Evolutionary conservation across 2,329 filamentous ascomycete species (phyloP).

Genomic region (Dactylellina cionopaga): DNA sequence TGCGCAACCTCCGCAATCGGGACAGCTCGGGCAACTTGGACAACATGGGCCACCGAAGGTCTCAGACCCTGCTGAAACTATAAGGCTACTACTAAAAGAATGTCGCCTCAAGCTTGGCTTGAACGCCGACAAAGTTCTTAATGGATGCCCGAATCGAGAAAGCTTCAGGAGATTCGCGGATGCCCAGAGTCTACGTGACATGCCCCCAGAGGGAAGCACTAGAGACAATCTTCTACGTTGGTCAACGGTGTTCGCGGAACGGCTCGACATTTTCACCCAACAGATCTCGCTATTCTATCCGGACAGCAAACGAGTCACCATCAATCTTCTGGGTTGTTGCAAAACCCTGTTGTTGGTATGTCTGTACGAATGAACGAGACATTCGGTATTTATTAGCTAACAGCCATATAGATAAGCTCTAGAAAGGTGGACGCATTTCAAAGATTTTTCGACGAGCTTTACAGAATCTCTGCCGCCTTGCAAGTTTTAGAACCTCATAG

Average conservation of each 20-base stretch:
- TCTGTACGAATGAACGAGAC: not conserved
- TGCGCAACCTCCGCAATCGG: no score
- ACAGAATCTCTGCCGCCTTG: slow-evolving; percentile 15
- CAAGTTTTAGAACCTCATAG: slow-evolving; percentile 26
- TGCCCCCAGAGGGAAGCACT: slow-evolving; percentile 38
- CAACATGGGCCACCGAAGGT: not conserved
- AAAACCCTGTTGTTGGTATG: slow-evolving; percentile 32
- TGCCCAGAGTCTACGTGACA: slow-evolving; percentile 37
- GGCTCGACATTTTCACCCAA: slow-evolving; percentile 27
- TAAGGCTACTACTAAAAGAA: slow-evolving; percentile 7
- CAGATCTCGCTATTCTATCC: slow-evolving; percentile 35
- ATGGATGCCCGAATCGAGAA: slow-evolving; percentile 26
- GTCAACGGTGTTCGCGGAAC: slow-evolving; percentile 23
- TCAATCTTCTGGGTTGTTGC: slow-evolving; percentile 36
- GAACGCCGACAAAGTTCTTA: slow-evolving; percentile 29
- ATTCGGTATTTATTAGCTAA: not conserved
- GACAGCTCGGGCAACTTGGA: no score
- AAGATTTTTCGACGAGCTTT: slow-evolving; percentile 40
- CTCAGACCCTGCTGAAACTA: slow-evolving; percentile 21
- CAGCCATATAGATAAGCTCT: slow-evolving; percentile 20
- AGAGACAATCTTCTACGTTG: slow-evolving; percentile 38
- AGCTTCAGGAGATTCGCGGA: slow-evolving; percentile 39
- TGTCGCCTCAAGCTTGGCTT: slow-evolving; percentile 25
- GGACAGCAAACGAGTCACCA: slow-evolving; percentile 16
- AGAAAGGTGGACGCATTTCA: slow-evolving; percentile 27